Percentiles rank a stretch among this genome's conserved stretches.
Conservation (phyloP, 228 moss, liverwort and hornwort genomes). For the Sphagnum magellanicum region DNA sequence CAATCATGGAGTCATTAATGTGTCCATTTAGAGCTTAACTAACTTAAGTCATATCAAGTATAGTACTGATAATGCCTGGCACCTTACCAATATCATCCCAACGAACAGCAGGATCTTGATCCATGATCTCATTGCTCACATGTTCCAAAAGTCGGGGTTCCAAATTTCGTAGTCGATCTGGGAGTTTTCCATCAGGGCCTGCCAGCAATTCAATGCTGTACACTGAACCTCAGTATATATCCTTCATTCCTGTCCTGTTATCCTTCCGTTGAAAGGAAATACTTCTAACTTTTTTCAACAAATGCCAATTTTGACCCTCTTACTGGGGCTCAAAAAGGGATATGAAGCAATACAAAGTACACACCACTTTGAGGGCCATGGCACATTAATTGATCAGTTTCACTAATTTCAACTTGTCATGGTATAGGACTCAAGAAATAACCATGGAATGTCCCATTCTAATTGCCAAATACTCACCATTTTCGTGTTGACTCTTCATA, state of each 20-base stretch:
- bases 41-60: too few species aligned
- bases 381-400: too few species aligned
- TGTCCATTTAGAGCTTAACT: too few species aligned
- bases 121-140: constrained; percentile 98
- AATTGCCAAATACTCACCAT: constrained; percentile 41
- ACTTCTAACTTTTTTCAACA: neutral
- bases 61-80: too few species aligned
- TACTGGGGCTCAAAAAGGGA: neutral
- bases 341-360: neutral
- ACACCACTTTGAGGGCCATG: too few species aligned
- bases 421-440: too few species aligned
- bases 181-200: constrained; percentile 95
- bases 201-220: constrained; percentile 85
- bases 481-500: constrained; percentile 71
- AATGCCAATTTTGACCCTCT: neutral
- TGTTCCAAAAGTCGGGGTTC: constrained; percentile 97
- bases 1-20: too few species aligned
- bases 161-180: constrained; percentile 83
- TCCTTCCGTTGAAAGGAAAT: neutral
- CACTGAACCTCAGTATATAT: neutral
- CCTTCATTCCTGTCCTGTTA: too few species aligned
- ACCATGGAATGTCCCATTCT: too few species aligned
- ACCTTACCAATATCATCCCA: constrained; percentile 98
- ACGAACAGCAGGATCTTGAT: constrained; percentile 89
- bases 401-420: too few species aligned